Percentiles rank a stretch among this genome's conserved stretches.
These are phyloP conservation scores for Yamadazyma dushanensis DNA, from an alignment of 1,139 yeast genomes.

Conservation along the genomic window DNA sequence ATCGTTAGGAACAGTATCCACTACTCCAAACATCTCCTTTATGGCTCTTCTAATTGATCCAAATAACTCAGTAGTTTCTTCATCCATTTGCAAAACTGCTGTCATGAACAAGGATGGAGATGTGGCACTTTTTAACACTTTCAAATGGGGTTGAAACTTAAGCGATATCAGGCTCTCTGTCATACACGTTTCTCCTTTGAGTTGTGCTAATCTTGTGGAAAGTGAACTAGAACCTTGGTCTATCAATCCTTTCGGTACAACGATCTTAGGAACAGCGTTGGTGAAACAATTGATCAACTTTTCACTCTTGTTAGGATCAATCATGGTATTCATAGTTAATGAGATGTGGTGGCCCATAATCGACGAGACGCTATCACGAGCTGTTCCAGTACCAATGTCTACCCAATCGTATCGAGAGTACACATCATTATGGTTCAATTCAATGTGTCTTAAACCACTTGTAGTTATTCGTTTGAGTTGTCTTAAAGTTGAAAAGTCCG, in stretches of 20 bases:
- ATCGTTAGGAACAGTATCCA: not conserved
- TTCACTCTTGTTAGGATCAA: not conserved
- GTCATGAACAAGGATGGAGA: constrained; percentile 12
- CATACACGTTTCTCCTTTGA: too few species aligned
- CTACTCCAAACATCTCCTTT: constrained; percentile 5
- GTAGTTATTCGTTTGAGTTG: constrained; percentile 7
- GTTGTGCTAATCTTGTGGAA: not conserved
- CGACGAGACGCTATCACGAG: constrained; percentile 1
- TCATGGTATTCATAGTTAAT: constrained; percentile 4
- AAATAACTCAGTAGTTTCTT: constrained; percentile 8
- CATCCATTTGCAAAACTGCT: constrained; percentile 4
- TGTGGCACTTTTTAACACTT: constrained; percentile 8
- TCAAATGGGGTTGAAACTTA: constrained; percentile 10
- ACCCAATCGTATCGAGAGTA: constrained; percentile 12
- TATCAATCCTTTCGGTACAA: not conserved
- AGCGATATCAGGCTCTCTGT: too few species aligned
- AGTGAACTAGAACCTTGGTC: not conserved
- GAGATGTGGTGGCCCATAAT: constrained; percentile 10
- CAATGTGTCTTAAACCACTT: constrained; percentile 8
- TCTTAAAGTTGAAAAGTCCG: constrained; percentile 4
- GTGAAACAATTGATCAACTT: constrained; percentile 6
- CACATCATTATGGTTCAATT: constrained; percentile 7
- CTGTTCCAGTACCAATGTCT: constrained; percentile 7
- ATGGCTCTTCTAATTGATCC: constrained; percentile 3
- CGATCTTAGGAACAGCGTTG: constrained; percentile 6